Evolutionary conservation across 176 grass and related monocot genomes (phyloP).

Genomic region (Tillandsia leiboldiana): DNA sequence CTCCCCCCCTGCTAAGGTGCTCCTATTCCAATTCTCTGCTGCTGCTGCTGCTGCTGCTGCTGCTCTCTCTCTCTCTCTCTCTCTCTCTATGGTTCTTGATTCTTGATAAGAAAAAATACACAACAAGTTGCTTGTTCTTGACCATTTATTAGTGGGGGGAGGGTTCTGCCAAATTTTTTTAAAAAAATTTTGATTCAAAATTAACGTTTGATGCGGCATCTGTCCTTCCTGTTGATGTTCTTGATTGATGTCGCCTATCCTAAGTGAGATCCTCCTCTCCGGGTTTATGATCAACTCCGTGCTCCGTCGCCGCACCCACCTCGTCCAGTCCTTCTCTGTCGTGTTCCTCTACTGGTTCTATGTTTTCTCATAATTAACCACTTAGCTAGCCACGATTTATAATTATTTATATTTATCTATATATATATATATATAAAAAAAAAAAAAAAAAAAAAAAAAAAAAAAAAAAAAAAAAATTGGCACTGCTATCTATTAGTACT

Average conservation of each 20-base stretch:
- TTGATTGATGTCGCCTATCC: conserved; percentile 67
- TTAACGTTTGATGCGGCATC: conserved; percentile 2
- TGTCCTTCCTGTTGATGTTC: conserved; percentile 31
- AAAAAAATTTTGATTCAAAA: not conserved
- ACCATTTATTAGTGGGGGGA: not conserved
- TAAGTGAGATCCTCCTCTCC: conserved; percentile 47
- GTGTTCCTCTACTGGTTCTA: conserved; percentile 99
- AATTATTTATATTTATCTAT: not conserved
- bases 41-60: not conserved
- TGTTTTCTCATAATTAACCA: conserved; percentile 60
- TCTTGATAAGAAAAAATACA: no score
- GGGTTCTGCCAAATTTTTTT: not conserved
- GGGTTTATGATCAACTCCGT: conserved; percentile 70
- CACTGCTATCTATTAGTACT: no score
- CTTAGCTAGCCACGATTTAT: not conserved
- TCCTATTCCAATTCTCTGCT: not conserved
- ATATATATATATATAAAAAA: not conserved
- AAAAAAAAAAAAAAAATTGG: no score
- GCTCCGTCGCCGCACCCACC: conserved; percentile 39
- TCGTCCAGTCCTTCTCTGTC: conserved; percentile 96
- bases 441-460: no score
- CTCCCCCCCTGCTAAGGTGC: conserved; percentile 35
- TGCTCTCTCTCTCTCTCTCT: not conserved
- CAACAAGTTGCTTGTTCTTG: not conserved
- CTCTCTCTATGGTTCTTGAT: not conserved